These are phyloP conservation scores for Saccharomycopsis sp. DNA, from an alignment of 805 yeast genomes.

Conservation along the genomic window DNA sequence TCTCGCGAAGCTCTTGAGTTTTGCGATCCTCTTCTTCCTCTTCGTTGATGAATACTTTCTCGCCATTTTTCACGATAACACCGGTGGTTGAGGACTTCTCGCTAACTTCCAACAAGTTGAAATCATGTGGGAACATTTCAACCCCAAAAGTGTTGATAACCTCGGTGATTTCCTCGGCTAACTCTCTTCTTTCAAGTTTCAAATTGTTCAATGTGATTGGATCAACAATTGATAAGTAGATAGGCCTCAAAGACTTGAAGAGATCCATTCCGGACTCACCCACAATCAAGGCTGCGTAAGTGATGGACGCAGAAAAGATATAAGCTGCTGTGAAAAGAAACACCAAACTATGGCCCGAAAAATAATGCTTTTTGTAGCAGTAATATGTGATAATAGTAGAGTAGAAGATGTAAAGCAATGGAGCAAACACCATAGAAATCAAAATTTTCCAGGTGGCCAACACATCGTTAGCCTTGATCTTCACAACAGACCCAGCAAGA, in stretches of 20 bases:
- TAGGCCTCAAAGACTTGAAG: constrained; percentile 70
- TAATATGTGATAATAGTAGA: constrained; percentile 44
- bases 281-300: constrained; percentile 77
- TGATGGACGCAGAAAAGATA: constrained; percentile 56
- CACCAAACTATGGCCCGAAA: constrained; percentile 27
- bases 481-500: constrained; percentile 82
- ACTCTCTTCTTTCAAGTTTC: constrained; percentile 46
- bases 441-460: constrained; percentile 93
- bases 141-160: constrained; percentile 82
- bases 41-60: constrained; percentile 20
- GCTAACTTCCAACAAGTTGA: constrained; percentile 33
- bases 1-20: constrained; percentile 19
- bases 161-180: constrained; percentile 67
- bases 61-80: constrained; percentile 15
- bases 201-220: constrained; percentile 41
- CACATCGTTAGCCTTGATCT: constrained; percentile 83
- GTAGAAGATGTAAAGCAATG: constrained; percentile 70
- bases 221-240: constrained; percentile 36
- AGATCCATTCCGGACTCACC: constrained; percentile 91
- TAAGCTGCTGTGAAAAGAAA: constrained; percentile 37
- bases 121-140: constrained; percentile 69
- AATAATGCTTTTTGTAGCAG: constrained; percentile 29
- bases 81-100: constrained; percentile 8
- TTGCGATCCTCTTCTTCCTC: constrained; percentile 21
- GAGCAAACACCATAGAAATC: constrained; percentile 77